phyloP scores from a whole-genome alignment of 78 protist genomes.

The Capsaspora owczarzaki region DNA sequence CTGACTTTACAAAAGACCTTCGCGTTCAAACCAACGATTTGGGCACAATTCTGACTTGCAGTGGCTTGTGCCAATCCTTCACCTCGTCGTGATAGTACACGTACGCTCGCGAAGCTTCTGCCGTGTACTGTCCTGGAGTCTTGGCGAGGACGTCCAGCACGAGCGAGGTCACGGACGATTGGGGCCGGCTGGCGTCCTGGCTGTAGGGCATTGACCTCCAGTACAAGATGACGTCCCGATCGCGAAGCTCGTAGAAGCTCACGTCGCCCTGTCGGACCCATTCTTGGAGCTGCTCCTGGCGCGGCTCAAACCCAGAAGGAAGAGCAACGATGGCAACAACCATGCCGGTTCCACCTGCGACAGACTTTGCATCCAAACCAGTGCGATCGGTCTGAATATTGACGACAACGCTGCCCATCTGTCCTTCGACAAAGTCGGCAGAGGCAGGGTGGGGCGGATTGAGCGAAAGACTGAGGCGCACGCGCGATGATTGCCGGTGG shows the following conservation, averaged over 20 bases:
- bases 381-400: neutral
- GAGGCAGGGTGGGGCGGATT: neutral
- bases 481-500: neutral
- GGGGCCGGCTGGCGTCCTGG: no score
- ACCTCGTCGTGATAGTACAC: slow-evolving; percentile 17
- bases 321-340: slow-evolving; percentile 17
- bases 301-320: slow-evolving; percentile 26
- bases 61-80: slow-evolving; percentile 10
- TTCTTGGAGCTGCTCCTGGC: slow-evolving; percentile 9
- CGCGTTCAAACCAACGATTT: neutral
- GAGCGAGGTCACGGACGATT: neutral
- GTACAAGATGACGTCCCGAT: slow-evolving; percentile 33
- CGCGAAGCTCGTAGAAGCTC: slow-evolving; percentile 11
- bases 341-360: no score
- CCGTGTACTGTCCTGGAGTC: slow-evolving; percentile 12
- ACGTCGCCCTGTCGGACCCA: neutral
- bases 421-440: neutral
- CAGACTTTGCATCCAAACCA: no score
- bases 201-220: slow-evolving; percentile 30
- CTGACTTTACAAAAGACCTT: no score
- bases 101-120: slow-evolving; percentile 8
- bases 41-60: neutral
- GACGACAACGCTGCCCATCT: neutral
- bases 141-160: slow-evolving; percentile 17
- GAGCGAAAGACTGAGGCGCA: neutral